These are phyloP conservation scores for Apiotrichum gamsii DNA, from an alignment of 1,284 basidiomycete species.

Conservation along the genomic window DNA sequence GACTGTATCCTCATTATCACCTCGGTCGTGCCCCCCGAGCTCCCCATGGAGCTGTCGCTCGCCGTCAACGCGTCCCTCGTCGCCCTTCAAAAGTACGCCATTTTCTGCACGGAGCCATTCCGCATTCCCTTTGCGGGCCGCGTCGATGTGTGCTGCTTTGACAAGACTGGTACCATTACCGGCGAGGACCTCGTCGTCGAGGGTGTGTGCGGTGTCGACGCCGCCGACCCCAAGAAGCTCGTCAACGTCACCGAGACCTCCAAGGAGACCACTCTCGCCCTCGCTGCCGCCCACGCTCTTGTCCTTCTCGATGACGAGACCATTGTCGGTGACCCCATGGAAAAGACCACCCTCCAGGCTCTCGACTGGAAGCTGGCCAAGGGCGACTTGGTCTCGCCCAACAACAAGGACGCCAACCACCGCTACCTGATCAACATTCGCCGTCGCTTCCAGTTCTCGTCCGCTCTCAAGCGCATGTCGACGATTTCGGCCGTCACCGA, in stretches of 20 bases:
- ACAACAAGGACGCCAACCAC: conserved; percentile 54
- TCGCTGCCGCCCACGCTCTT: conserved; percentile 91
- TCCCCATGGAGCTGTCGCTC: conserved; percentile 91
- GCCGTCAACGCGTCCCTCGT: conserved; percentile 92
- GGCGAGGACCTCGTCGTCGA: conserved; percentile 91
- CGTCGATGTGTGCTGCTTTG: conserved; percentile 94
- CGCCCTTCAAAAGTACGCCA: conserved; percentile 85
- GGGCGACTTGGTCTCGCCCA: conserved; percentile 65
- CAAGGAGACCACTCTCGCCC: conserved; percentile 73
- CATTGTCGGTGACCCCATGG: conserved; percentile 97
- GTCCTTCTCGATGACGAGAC: conserved; percentile 84
- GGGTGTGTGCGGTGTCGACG: conserved; percentile 75
- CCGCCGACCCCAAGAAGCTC: conserved; percentile 59
- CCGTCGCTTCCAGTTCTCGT: conserved; percentile 91
- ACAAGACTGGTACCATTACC: conserved; percentile 96
- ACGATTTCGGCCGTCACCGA: conserved; percentile 67
- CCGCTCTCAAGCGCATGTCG: conserved; percentile 91
- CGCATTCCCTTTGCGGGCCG: conserved; percentile 87
- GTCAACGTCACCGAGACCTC: conserved; percentile 70
- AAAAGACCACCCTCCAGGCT: conserved; percentile 90
- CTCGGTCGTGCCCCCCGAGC: conserved; percentile 87
- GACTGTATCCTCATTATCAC: conserved; percentile 93
- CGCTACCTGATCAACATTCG: conserved; percentile 64
- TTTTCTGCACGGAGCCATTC: conserved; percentile 97
- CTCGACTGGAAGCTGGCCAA: conserved; percentile 82